Evolutionary conservation across 306 rosid species (phyloP), one percentile per base, ranked within the genome.

Genomic region (Purshia tridentata): DNA sequence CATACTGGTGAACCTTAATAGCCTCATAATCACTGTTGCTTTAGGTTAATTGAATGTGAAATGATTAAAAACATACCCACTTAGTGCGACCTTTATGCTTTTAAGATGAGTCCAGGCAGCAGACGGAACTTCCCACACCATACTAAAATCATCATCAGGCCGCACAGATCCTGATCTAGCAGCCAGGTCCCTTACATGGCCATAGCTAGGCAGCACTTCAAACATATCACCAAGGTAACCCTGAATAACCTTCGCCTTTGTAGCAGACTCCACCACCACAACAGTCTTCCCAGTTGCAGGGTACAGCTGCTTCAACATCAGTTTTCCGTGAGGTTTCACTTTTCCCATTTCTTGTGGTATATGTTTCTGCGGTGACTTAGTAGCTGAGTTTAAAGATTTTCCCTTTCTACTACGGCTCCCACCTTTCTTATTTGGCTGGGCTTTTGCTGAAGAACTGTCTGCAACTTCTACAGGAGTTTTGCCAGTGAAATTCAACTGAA

Each of bases 121-220:
- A 47, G 99, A 77, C 1, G 99, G 99, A 83, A 94, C 99, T 86
- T 94, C 99, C 99, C 99, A 94, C 76, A 94, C 95, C 98, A 94
- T 89, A 65, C 96, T 91, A 78, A 94, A 94, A 83, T 94, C 96
- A 57, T 94, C 96, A 69, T 94, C 96, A 11, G 99, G 99, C 60
- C 97, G 82, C 78, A 94, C 99, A 22, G 99, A 94, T 72, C 99
- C 99, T 53, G 98, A 91, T 85, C 96, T 89, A 40, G 93, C 93
- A 72, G 98, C 99, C 91, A 94, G 88, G 86, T 94, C 99, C 76
- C 99, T 90, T 67, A 94, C 90, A 76, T 94, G 99, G 73, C 99
- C 99, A 84, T 91, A 88, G 83, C 99, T 91, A 54, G 99, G 98
- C 88, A 94, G 78, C 69, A 94, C 99, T 79, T 89, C 97, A 76